Percentiles rank a stretch among this genome's conserved stretches.
Conservation (phyloP, 768 basidiomycete genomes). For the Kockovaella imperatae region DNA sequence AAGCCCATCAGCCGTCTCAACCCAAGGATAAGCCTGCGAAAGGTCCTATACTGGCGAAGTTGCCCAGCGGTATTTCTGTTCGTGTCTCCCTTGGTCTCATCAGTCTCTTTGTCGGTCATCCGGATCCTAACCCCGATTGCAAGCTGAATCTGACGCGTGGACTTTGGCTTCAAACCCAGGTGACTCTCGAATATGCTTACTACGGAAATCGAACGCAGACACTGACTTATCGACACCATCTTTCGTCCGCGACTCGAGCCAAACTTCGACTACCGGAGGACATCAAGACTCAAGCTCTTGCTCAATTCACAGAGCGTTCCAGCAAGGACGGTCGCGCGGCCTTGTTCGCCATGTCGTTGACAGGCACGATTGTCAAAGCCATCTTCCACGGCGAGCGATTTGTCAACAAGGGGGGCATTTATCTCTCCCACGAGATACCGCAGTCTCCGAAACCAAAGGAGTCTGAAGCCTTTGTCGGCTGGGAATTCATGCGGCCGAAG, state of each 20-base stretch:
- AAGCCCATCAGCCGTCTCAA: slow-evolving; percentile 20
- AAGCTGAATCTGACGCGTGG: slow-evolving; percentile 49
- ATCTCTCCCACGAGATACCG: slow-evolving; percentile 1
- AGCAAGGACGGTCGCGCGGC: slow-evolving; percentile 26
- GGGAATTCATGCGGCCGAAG: slow-evolving; percentile 16
- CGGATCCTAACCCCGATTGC: slow-evolving; percentile 69
- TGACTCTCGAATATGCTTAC: slow-evolving; percentile 31
- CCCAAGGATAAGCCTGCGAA: background rate
- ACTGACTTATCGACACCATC: slow-evolving; percentile 18
- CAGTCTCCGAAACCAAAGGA: slow-evolving; percentile 1
- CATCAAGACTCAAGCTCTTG: slow-evolving; percentile 38
- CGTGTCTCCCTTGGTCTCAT: slow-evolving; percentile 58
- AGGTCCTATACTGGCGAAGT: slow-evolving; percentile 38
- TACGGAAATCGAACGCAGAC: slow-evolving; percentile 28
- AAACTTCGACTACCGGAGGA: slow-evolving; percentile 40
- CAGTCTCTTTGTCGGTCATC: slow-evolving; percentile 64
- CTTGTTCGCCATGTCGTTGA: slow-evolving; percentile 7
- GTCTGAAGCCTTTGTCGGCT: slow-evolving; percentile 18
- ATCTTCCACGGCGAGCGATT: slow-evolving; percentile 35
- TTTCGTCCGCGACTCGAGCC: slow-evolving; percentile 20
- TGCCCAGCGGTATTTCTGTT: slow-evolving; percentile 55
- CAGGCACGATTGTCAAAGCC: slow-evolving; percentile 39
- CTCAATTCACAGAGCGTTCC: slow-evolving; percentile 13
- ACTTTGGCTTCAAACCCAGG: slow-evolving; percentile 25
- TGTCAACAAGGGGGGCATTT: slow-evolving; percentile 13